Evolutionary conservation across 495 filamentous ascomycete species (phyloP).

Genomic region (Recurvomyces mirabilis): DNA sequence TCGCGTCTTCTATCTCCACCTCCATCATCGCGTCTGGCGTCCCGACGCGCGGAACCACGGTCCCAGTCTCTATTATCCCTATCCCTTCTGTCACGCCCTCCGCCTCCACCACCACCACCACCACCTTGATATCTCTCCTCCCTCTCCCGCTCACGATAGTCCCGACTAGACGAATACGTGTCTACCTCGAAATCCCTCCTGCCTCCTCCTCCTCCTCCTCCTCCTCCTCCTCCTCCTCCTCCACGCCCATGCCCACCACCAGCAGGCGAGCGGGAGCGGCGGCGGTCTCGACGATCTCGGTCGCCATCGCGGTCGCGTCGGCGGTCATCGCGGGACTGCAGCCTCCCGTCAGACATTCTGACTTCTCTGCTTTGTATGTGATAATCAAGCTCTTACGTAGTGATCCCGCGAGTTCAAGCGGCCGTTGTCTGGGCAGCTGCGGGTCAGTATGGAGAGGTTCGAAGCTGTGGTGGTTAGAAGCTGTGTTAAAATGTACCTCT

Average conservation of each 20-base stretch:
- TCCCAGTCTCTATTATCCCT: conserved; percentile 26
- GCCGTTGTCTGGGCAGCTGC: conserved; percentile 8
- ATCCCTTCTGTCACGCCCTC: conserved; percentile 20
- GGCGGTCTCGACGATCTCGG: conserved; percentile 2
- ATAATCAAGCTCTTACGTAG: conserved; percentile 17
- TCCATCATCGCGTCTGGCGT: conserved; percentile 50
- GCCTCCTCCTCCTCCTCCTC: not conserved
- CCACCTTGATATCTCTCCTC: conserved; percentile 78
- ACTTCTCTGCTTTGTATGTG: not conserved
- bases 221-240: not conserved
- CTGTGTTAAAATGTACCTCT: conserved; percentile 19
- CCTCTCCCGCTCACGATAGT: conserved; percentile 80
- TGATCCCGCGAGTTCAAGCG: conserved; percentile 15
- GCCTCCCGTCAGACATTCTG: conserved; percentile 23
- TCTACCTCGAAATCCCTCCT: conserved; percentile 65
- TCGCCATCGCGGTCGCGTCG: conserved; percentile 18
- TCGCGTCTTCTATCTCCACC: conserved; percentile 51
- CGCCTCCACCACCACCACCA: conserved; percentile 26
- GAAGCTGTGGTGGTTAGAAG: conserved; percentile 13
- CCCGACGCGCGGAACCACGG: conserved; percentile 41
- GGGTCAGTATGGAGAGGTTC: conserved; percentile 17
- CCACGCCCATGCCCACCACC: not conserved
- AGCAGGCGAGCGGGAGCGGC: conserved; percentile 19
- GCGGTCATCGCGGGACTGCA: conserved; percentile 23
- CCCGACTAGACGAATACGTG: conserved; percentile 79